Base-by-base conservation (phyloP, 2,329 filamentous ascomycete genomes). In the Rutstroemia sp. region DNA sequence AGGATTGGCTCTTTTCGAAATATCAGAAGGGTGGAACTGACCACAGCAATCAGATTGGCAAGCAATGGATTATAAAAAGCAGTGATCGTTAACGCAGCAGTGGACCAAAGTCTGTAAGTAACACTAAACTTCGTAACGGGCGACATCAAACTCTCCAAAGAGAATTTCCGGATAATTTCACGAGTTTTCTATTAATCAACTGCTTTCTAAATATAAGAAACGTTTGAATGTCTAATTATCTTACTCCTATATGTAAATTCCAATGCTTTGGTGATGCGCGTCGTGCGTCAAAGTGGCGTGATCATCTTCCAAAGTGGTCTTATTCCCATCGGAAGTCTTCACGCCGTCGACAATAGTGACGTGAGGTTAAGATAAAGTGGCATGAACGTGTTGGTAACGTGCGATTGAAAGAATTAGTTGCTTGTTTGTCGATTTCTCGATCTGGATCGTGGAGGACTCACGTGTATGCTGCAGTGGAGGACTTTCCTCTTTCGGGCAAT, bases 291-390 rank as follows among this genome's bases (percentile, higher is more conserved):
- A 42, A 54, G 52, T 54, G 52, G 52, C 52, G 45, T 54, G 52
- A 54, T 54, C 12, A 30, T 27, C 5, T 42, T 38, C 34, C 48
- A 19, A 54, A n/a, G 19, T 54, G 52, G 52, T 47, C 38, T 54
- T 46, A 49, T 49, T 39, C 19, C 21, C 10, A 9, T 49, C 14
- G 37, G 19, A 54, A 30, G 7, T 27, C n/a, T 42, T 49, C 21
- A 5, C 8, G 9, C 25, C 34, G 8, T 14, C 34, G 41, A 21
- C 14, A 9, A 49, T 17, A 23, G 17, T 48, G 17, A 19, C 8
- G n/a, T n/a, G 52, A 42, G n/a, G 16, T 23, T 16, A 17, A 4
- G 12, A 38, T 14, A 2, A 7, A 2, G 30, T 25, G 37, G 4
- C 25, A 27, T 27, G 25, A 27, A 27, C 25, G 25, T 14, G 12